Conservation (phyloP, 208 protist genomes). For the Naegleria lovaniensis region DNA sequence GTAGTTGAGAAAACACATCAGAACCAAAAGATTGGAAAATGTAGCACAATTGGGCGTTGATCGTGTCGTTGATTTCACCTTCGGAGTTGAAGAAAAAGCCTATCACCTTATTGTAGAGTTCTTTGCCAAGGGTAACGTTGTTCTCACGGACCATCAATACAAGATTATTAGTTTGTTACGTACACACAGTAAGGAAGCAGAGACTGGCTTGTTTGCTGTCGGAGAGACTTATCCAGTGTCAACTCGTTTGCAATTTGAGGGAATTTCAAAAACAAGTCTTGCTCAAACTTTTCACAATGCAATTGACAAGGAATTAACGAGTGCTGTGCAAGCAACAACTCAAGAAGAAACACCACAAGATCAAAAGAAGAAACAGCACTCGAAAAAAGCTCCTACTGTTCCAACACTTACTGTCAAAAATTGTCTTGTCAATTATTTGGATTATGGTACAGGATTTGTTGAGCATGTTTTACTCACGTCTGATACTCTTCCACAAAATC, state of each 20-base stretch:
- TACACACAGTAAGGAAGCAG: slow-evolving; percentile 69
- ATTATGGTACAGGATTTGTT: slow-evolving; percentile 56
- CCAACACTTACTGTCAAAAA: slow-evolving; percentile 28
- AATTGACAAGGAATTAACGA: not conserved
- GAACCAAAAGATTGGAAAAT: slow-evolving; percentile 75
- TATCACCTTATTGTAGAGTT: slow-evolving; percentile 73
- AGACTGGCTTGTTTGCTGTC: slow-evolving; percentile 53
- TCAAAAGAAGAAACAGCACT: not conserved
- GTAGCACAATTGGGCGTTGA: slow-evolving; percentile 88
- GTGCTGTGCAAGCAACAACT: not conserved
- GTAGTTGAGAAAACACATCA: slow-evolving; percentile 88
- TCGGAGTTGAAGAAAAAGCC: slow-evolving; percentile 67
- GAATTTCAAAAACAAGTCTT: slow-evolving; percentile 26
- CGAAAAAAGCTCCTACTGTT: not conserved
- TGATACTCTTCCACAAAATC: slow-evolving; percentile 36
- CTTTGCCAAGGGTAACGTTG: slow-evolving; percentile 88
- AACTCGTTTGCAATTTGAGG: slow-evolving; percentile 25
- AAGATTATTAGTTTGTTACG: slow-evolving; percentile 83
- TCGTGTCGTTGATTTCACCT: slow-evolving; percentile 87
- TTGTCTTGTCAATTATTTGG: slow-evolving; percentile 44
- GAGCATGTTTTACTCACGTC: slow-evolving; percentile 59
- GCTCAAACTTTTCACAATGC: not conserved
- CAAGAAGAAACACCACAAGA: not conserved
- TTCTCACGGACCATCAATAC: slow-evolving; percentile 85
- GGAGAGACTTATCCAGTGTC: slow-evolving; percentile 56